phyloP scores from a whole-genome alignment of 176 grass and related monocot genomes.

The Neostapfia colusana region DNA sequence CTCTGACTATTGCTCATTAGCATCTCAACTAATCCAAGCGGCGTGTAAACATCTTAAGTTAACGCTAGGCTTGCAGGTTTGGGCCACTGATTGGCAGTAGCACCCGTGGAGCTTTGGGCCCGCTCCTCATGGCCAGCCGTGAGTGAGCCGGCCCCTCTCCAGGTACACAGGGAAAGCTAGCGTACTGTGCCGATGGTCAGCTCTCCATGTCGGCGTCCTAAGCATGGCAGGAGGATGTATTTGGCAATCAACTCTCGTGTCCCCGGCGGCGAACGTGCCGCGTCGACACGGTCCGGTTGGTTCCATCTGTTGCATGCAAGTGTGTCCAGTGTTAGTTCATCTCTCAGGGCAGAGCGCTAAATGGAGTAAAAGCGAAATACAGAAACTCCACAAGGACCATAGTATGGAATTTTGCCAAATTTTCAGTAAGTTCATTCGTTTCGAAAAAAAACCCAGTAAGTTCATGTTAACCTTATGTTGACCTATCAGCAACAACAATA shows the following conservation, averaged over 20 bases:
- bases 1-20: not conserved
- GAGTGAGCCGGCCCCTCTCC: not conserved
- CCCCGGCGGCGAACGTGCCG: no score
- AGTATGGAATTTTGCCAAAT: no score
- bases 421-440: no score
- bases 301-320: no score
- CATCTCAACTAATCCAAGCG: not conserved
- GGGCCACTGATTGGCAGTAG: conserved; percentile 25
- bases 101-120: not conserved
- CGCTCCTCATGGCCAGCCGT: not conserved
- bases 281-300: not conserved
- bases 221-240: conserved; percentile 8
- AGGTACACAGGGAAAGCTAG: not conserved
- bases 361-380: no score
- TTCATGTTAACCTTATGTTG: no score
- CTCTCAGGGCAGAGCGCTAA: no score
- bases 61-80: conserved; percentile 30
- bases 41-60: not conserved
- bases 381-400: no score
- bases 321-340: not conserved
- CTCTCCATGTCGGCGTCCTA: not conserved
- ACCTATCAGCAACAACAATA: no score
- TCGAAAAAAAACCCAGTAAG: no score
- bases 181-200: no score
- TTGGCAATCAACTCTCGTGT: conserved; percentile 25